Percentiles rank a stretch among this genome's conserved stretches.
Conservation (phyloP, 208 protist genomes). For the Leishmania turanica region DNA sequence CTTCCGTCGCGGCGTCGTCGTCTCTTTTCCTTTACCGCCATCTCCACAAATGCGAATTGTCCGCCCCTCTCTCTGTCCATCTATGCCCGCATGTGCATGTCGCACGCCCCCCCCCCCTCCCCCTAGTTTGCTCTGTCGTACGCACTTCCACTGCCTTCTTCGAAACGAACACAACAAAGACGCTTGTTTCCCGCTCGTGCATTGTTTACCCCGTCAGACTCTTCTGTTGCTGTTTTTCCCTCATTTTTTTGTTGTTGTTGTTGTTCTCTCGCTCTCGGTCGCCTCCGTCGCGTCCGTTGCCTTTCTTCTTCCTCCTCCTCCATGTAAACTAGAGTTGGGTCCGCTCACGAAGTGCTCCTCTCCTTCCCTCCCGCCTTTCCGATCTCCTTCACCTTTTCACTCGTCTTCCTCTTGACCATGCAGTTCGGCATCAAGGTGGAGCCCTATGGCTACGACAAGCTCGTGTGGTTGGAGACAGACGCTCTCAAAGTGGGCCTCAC, state of each 20-base stretch:
- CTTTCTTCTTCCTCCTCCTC: background rate
- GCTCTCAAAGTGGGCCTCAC: slow-evolving; percentile 42
- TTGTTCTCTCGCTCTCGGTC: background rate
- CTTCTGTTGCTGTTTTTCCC: background rate
- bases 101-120: background rate
- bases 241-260: background rate
- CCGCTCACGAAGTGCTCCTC: background rate
- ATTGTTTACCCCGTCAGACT: background rate
- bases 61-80: background rate
- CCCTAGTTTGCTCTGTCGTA: background rate
- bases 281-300: background rate
- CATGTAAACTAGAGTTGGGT: background rate
- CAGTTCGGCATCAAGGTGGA: slow-evolving; percentile 33
- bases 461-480: slow-evolving; percentile 45
- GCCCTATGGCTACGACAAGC: slow-evolving; percentile 44
- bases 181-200: background rate
- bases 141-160: background rate
- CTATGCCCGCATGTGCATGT: background rate
- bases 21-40: background rate
- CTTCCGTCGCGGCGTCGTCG: too few relatives aligned
- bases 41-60: background rate
- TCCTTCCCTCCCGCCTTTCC: too few relatives aligned
- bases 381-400: background rate
- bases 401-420: slow-evolving; percentile 9
- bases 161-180: background rate